These are phyloP conservation scores for Aeschynomene evenia DNA, from an alignment of 306 rosid species.

Conservation along the genomic window DNA sequence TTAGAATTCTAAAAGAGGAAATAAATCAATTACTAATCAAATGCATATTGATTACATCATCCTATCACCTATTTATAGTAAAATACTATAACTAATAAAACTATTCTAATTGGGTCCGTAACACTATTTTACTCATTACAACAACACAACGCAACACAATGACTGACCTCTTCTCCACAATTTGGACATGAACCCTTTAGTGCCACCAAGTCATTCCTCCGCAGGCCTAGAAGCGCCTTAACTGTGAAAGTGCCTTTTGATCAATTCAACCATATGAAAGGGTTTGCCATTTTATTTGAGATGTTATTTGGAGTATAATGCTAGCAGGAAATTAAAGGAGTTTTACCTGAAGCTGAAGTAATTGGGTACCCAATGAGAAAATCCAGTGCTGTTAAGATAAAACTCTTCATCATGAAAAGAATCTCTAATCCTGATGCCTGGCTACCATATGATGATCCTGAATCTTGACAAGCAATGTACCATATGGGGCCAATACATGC, in stretches of 20 bases:
- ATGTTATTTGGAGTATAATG: not conserved
- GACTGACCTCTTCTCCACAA: conserved; percentile 89
- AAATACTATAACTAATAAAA: too few species aligned
- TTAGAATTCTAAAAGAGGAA: too few species aligned
- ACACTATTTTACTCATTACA: too few species aligned
- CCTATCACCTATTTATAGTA: too few species aligned
- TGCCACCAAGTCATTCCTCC: conserved; percentile 82
- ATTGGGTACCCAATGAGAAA: conserved; percentile 62
- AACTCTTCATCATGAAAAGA: conserved; percentile 43
- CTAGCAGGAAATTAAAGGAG: not conserved
- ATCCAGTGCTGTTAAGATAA: conserved; percentile 55
- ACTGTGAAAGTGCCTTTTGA: conserved; percentile 47
- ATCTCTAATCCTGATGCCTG: conserved; percentile 39
- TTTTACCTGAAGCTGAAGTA: conserved; percentile 68
- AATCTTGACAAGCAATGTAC: conserved; percentile 47
- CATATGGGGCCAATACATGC: conserved; percentile 58
- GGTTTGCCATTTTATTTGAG: not conserved
- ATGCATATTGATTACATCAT: too few species aligned
- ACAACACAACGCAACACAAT: not conserved
- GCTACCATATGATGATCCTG: conserved; percentile 46
- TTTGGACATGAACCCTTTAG: conserved; percentile 87
- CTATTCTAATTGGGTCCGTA: too few species aligned
- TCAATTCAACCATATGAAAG: not conserved
- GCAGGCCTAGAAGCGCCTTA: conserved; percentile 75
- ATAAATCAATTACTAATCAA: too few species aligned